phyloP scores from a whole-genome alignment of 148 eudicot genomes.

The Camellia sinensis region DNA sequence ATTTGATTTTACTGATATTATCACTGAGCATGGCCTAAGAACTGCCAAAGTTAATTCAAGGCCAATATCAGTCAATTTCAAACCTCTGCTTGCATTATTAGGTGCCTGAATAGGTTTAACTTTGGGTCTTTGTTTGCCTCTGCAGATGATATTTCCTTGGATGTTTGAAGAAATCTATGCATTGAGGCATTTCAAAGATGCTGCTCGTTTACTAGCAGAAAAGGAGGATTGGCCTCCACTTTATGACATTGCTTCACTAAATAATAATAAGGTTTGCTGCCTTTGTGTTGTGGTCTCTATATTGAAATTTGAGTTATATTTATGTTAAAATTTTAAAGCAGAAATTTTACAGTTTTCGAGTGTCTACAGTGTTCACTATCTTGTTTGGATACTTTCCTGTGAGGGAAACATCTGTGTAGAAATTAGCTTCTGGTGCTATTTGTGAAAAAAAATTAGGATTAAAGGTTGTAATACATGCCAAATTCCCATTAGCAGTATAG shows the following conservation, averaged over 20 bases:
- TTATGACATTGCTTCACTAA: slow-evolving; percentile 53
- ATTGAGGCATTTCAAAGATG: slow-evolving; percentile 70
- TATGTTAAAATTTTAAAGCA: not conserved
- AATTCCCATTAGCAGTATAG: not conserved
- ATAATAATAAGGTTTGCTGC: slow-evolving; percentile 60
- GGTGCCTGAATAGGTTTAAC: not conserved
- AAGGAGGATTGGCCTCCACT: slow-evolving; percentile 86
- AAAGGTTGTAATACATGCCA: not conserved
- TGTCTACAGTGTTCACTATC: not conserved
- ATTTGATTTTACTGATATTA: not conserved
- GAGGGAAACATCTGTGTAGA: not conserved
- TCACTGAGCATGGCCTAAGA: slow-evolving; percentile 6
- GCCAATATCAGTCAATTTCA: not conserved
- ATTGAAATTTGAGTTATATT: not conserved
- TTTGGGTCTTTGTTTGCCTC: slow-evolving; percentile 1
- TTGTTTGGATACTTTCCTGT: not conserved
- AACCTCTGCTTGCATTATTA: not conserved
- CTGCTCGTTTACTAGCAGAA: slow-evolving; percentile 63
- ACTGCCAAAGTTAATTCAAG: not conserved
- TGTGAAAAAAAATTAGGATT: no score
- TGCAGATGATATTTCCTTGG: slow-evolving; percentile 97
- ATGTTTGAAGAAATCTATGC: slow-evolving; percentile 81
- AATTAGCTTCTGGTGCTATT: no score
- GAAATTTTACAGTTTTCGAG: not conserved
- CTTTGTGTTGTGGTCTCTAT: slow-evolving; percentile 1